Evolutionary conservation across 768 basidiomycete genomes (phyloP), one percentile per base, ranked within the genome.

Genomic region (Pleurotus cornucopiae): DNA sequence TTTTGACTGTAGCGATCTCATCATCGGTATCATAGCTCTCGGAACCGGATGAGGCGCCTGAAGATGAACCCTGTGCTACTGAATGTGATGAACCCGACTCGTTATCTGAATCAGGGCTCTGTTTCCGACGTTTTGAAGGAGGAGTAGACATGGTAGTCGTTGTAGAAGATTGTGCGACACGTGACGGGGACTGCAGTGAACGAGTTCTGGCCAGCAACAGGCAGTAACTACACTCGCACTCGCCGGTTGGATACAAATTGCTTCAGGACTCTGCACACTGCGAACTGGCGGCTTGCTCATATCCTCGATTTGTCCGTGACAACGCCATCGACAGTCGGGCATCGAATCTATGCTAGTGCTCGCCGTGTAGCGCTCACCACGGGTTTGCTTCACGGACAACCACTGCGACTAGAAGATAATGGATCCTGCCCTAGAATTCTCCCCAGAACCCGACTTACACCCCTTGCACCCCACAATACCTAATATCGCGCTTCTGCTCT

Each of bases 401-500:
- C 30, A 34, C 30, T 7, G 9, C 30, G 30, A 7, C 30, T 34
- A 34, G 30, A 34, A 34, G 20, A 49, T n/a, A 20, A 49, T 49
- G 48, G 23, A 49, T 39, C 40, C 51, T 52, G 26, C 59, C 67
- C 57, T 84, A 61, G 83, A 90, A 69, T 69, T 90, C 25, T 76
- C 79, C 23, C 88, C 84, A 55, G 88, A 86, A 67, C 90, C 89
- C 59, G 91, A 94, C 70, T 74, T 94, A 51, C 81, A 86, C 65
- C 91, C 91, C 45, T 69, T 92, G 43, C 80, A 91, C 65, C 91
- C 91, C 23, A 85, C 84, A 37, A 77, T 82, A 18, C 62, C 77
- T 23, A 78, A 84, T 64, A 78, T 92, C 63, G 70, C 81, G 21
- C 76, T 77, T 54, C 81, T 87, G 45, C 76, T 93, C 62, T 82